These are phyloP conservation scores for Candida silvicultrix DNA, from an alignment of 805 yeast species.

Conservation along the genomic window DNA sequence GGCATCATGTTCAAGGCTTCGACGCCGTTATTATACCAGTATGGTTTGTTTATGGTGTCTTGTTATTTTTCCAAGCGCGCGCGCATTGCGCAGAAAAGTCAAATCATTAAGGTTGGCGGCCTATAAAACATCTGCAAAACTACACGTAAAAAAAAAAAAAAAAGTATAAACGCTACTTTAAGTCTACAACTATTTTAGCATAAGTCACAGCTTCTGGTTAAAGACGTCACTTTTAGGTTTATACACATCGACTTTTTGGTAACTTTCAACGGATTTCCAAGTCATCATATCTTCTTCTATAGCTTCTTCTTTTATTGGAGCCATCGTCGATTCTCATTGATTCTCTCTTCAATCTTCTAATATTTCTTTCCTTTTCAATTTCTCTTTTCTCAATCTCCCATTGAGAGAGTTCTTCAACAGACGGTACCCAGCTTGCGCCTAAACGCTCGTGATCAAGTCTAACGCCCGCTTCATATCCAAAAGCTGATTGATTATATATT, in stretches of 20 bases:
- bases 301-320: conserved; percentile 29
- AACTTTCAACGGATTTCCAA: conserved; percentile 23
- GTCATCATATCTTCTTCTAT: conserved; percentile 46
- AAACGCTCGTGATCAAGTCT: conserved; percentile 70
- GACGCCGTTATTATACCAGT: no score
- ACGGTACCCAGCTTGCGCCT: conserved; percentile 84
- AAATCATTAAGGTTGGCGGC: no score
- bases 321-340: conserved; percentile 66
- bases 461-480: conserved; percentile 57
- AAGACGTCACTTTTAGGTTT: no score
- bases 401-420: conserved; percentile 76
- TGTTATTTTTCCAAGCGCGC: neutral
- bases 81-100: no score
- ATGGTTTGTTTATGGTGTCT: neutral
- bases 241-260: no score
- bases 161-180: no score
- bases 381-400: conserved; percentile 95
- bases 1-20: no score
- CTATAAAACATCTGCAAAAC: no score
- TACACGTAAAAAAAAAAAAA: no score
- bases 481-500: conserved; percentile 52
- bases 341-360: conserved; percentile 90
- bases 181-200: no score
- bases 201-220: no score
- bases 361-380: conserved; percentile 87